Conservation (phyloP, 2,329 filamentous ascomycete genomes). For the Penicillium brevicompactum region DNA sequence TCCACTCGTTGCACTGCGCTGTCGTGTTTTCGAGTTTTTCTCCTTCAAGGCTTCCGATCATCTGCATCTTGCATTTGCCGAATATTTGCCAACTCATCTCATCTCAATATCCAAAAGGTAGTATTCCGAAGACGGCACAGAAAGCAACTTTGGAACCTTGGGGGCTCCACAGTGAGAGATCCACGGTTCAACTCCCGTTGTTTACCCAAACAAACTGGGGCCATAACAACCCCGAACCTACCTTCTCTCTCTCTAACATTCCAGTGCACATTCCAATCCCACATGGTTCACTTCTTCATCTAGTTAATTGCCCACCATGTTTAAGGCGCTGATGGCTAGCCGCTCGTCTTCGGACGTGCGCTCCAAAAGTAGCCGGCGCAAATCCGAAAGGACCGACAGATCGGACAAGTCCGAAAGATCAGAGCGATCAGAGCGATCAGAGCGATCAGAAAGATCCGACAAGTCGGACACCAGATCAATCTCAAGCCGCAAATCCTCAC, state of each 20-base stretch:
- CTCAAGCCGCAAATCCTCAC: slow-evolving; percentile 43
- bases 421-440: neutral
- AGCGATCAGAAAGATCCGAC: slow-evolving; percentile 15
- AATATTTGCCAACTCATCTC: no score
- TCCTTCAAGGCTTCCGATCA: neutral
- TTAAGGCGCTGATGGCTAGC: slow-evolving; percentile 43
- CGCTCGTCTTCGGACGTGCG: slow-evolving; percentile 36
- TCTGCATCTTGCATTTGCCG: slow-evolving; percentile 3
- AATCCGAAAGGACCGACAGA: slow-evolving; percentile 20
- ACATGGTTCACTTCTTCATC: slow-evolving; percentile 30
- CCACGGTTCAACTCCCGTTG: slow-evolving; percentile 14
- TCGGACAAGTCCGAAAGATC: slow-evolving; percentile 21
- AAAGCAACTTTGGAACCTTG: neutral
- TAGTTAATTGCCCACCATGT: slow-evolving; percentile 39
- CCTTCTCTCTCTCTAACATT: slow-evolving; percentile 8
- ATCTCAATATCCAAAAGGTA: neutral
- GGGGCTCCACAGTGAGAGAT: slow-evolving; percentile 2
- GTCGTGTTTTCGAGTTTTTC: slow-evolving; percentile 7
- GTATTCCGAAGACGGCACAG: neutral
- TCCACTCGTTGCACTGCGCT: slow-evolving; percentile 20
- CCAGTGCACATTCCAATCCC: slow-evolving; percentile 13
- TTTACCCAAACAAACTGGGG: slow-evolving; percentile 26
- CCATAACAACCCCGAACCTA: slow-evolving; percentile 21
- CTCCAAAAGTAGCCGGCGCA: slow-evolving; percentile 38
- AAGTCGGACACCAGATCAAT: slow-evolving; percentile 36